Percentiles rank a stretch among this genome's conserved stretches.
phyloP scores from a whole-genome alignment of 805 yeast genomes.

The Kodamaea jinghongensis region DNA sequence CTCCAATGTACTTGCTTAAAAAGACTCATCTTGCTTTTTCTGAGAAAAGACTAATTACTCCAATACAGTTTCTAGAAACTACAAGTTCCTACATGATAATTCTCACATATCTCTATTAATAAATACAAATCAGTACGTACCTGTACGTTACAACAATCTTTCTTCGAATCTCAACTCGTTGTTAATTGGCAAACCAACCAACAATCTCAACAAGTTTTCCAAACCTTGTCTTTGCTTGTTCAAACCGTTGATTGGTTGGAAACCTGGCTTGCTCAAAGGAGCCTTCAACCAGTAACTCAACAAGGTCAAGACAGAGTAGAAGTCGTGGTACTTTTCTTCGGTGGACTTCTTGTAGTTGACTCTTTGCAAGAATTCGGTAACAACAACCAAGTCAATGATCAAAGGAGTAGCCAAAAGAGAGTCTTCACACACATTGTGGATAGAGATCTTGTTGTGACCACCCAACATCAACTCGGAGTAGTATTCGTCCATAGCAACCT shows the following conservation, averaged over 20 bases:
- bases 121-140: not conserved
- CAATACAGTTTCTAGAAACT: no score
- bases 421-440: conserved; percentile 96
- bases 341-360: conserved; percentile 68
- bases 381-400: conserved; percentile 85
- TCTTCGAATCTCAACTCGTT: conserved; percentile 95
- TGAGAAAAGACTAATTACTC: no score
- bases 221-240: conserved; percentile 92
- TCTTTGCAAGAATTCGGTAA: conserved; percentile 87
- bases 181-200: conserved; percentile 85
- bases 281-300: conserved; percentile 96
- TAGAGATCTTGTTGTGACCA: conserved; percentile 91
- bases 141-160: conserved; percentile 45
- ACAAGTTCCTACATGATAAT: no score
- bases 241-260: conserved; percentile 85
- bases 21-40: no score
- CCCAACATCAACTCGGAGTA: conserved; percentile 96
- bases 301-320: conserved; percentile 84
- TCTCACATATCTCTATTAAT: no score
- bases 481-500: conserved; percentile 98
- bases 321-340: conserved; percentile 51
- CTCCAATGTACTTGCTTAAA: no score
- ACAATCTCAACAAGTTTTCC: conserved; percentile 84
- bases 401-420: conserved; percentile 92
- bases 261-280: conserved; percentile 89